Evolutionary conservation across 495 filamentous ascomycete species (phyloP).

Genomic region (Gamarada debralockiae): DNA sequence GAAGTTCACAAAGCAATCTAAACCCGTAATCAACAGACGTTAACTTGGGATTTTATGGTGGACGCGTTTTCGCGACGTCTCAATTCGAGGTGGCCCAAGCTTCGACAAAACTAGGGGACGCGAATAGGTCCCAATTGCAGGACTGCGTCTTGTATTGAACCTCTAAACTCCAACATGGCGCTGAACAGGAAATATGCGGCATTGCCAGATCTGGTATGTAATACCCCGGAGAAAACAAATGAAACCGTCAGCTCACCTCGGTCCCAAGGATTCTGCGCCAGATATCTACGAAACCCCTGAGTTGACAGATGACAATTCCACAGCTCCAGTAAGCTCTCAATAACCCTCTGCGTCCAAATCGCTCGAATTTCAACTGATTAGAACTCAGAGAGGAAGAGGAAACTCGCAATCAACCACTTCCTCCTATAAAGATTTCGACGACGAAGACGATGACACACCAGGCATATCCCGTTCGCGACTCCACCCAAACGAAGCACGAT

Average conservation of each 20-base stretch:
- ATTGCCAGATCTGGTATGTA: slow-evolving; percentile 75
- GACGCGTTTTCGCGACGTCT: no score
- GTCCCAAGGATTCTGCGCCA: slow-evolving; percentile 73
- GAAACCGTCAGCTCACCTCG: slow-evolving; percentile 5
- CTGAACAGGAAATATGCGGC: slow-evolving; percentile 73
- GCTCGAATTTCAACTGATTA: slow-evolving; percentile 10
- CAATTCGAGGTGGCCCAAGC: slow-evolving; percentile 17
- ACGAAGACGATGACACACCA: slow-evolving; percentile 52
- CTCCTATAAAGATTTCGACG: slow-evolving; percentile 46
- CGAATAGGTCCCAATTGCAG: no score
- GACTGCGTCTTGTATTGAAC: no score
- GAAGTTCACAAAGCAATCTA: background rate
- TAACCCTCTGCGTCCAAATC: background rate
- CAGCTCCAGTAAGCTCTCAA: slow-evolving; percentile 58
- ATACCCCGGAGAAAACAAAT: background rate
- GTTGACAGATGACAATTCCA: slow-evolving; percentile 82
- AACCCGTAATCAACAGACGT: no score
- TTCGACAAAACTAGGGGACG: background rate
- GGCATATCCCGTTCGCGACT: slow-evolving; percentile 72
- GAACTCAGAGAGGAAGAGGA: slow-evolving; percentile 23
- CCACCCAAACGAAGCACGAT: slow-evolving; percentile 72
- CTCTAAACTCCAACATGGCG: slow-evolving; percentile 34
- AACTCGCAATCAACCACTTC: slow-evolving; percentile 20
- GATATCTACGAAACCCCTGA: slow-evolving; percentile 96
- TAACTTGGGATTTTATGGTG: no score